Percentiles rank a stretch among this genome's conserved stretches.
These are phyloP conservation scores for Calocera viscosa DNA, from an alignment of 768 basidiomycete species.

Conservation along the genomic window DNA sequence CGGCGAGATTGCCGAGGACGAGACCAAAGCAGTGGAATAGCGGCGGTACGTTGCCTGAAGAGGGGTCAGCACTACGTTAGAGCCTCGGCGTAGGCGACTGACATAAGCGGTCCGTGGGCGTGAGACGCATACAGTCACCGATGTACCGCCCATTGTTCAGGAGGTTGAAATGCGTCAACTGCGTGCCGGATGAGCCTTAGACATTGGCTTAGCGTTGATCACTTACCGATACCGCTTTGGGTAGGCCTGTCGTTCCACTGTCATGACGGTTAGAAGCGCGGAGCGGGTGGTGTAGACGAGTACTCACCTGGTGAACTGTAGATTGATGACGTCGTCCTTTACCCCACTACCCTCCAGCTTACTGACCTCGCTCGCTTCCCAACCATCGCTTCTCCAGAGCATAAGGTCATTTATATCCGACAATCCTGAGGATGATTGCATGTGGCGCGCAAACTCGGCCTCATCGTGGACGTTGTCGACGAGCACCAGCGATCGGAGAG, in stretches of 20 bases:
- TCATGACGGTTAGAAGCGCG: neutral
- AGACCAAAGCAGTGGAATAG: slow-evolving; percentile 76
- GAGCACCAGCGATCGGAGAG: slow-evolving; percentile 50
- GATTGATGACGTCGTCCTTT: slow-evolving; percentile 61
- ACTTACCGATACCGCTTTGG: slow-evolving; percentile 71
- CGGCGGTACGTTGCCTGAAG: slow-evolving; percentile 65
- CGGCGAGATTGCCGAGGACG: slow-evolving; percentile 66
- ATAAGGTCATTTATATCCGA: slow-evolving; percentile 62
- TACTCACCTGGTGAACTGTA: slow-evolving; percentile 71
- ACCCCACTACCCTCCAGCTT: slow-evolving; percentile 33
- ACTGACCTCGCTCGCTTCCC: slow-evolving; percentile 34
- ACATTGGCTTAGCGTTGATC: slow-evolving; percentile 10
- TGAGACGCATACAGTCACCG: slow-evolving; percentile 57
- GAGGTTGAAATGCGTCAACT: slow-evolving; percentile 69
- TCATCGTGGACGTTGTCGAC: slow-evolving; percentile 46
- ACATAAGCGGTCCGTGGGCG: slow-evolving; percentile 58
- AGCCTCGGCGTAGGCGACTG: slow-evolving; percentile 19
- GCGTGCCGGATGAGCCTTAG: neutral
- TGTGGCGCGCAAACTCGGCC: slow-evolving; percentile 31
- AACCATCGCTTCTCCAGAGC: slow-evolving; percentile 48
- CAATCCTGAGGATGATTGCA: slow-evolving; percentile 37
- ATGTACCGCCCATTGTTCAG: slow-evolving; percentile 66
- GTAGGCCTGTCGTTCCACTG: slow-evolving; percentile 68
- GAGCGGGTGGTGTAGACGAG: neutral
- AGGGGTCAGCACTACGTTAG: neutral